Evolutionary conservation across 306 rosid genomes (phyloP).

Genomic region (Acacia crassicarpa): DNA sequence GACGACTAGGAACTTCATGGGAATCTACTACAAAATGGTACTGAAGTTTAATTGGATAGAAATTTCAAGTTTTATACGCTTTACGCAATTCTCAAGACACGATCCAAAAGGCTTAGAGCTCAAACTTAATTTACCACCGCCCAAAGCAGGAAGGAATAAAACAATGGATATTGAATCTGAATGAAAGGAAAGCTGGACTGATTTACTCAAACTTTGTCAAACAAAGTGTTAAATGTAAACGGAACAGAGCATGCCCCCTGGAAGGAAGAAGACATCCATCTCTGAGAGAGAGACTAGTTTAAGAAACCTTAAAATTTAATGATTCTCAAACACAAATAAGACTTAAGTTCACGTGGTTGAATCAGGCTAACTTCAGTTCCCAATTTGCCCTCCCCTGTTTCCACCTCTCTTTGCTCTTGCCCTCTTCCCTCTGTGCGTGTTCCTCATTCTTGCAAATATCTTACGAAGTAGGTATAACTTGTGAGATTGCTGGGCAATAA

Average conservation of each 20-base stretch:
- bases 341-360: neutral
- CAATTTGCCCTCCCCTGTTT: slow-evolving; percentile 51
- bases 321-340: neutral
- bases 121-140: neutral
- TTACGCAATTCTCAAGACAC: neutral
- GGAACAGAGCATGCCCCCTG: slow-evolving; percentile 42
- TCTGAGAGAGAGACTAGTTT: slow-evolving; percentile 47
- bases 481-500: slow-evolving; percentile 71
- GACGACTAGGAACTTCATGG: slow-evolving; percentile 41
- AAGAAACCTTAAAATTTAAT: neutral
- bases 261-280: slow-evolving; percentile 50
- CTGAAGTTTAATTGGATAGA: neutral
- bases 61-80: neutral
- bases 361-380: slow-evolving; percentile 35
- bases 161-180: neutral
- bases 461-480: slow-evolving; percentile 55
- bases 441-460: slow-evolving; percentile 50
- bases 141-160: neutral
- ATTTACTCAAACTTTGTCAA: neutral
- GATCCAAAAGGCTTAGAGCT: neutral
- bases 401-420: slow-evolving; percentile 48
- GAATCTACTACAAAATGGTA: neutral
- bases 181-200: neutral
- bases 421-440: slow-evolving; percentile 52
- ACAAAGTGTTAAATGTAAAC: neutral